phyloP scores from a whole-genome alignment of 495 filamentous ascomycete species.

The Penicillium cinerascens region DNA sequence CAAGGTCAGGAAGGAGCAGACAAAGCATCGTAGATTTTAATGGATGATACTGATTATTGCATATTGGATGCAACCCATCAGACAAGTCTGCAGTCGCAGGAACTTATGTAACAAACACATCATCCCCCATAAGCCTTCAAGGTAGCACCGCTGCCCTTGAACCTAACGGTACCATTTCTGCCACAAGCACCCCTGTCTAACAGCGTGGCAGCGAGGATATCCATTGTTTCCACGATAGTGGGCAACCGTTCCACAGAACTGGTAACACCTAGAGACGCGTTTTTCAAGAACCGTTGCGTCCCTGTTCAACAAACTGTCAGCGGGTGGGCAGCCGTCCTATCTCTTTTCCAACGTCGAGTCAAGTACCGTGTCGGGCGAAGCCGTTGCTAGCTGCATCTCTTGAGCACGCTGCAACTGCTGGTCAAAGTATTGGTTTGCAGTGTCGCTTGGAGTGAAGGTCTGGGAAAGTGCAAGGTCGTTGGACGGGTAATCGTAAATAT shows the following conservation, averaged over 20 bases:
- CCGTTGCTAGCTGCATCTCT: neutral
- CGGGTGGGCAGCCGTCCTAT: neutral
- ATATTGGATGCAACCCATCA: too few relatives aligned
- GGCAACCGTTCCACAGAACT: conserved; percentile 11
- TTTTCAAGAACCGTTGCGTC: conserved; percentile 1
- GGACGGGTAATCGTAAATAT: conserved; percentile 7
- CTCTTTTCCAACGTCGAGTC: neutral
- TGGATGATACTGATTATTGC: too few relatives aligned
- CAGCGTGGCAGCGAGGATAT: conserved; percentile 12
- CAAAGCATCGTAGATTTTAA: too few relatives aligned
- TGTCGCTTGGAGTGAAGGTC: conserved; percentile 5
- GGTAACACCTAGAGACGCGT: conserved; percentile 9
- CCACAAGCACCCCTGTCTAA: conserved; percentile 10
- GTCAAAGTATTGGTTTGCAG: conserved; percentile 3
- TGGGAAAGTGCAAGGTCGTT: conserved; percentile 2
- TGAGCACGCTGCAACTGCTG: neutral
- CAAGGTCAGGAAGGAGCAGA: too few relatives aligned
- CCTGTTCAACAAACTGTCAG: neutral
- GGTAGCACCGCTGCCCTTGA: too few relatives aligned
- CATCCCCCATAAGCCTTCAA: too few relatives aligned
- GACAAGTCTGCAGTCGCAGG: too few relatives aligned
- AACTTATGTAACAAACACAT: too few relatives aligned
- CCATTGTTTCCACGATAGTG: conserved; percentile 10
- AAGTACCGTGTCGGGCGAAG: neutral
- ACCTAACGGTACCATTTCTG: conserved; percentile 13